A percentile compares a stretch with the other conserved stretches of the same genome.
These are phyloP conservation scores for Peronospora belbahrii DNA, from an alignment of 352 stramenopile genomes.

Conservation along the genomic window DNA sequence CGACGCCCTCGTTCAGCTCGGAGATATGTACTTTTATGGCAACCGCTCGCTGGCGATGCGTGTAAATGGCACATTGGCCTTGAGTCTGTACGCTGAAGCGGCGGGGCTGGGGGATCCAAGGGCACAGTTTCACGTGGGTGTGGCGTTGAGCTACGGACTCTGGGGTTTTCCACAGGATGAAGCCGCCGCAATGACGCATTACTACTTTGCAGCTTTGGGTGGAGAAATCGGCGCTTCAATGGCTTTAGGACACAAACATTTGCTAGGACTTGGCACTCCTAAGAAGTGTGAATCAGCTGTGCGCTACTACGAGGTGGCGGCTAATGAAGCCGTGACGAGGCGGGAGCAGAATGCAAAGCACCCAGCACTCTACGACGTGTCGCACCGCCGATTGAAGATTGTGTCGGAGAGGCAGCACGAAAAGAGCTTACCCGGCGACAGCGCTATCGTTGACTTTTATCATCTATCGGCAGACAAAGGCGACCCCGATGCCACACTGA, in stretches of 20 bases:
- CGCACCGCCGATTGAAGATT: constrained; percentile 65
- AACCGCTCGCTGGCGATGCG: constrained; percentile 49
- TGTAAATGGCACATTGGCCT: constrained; percentile 63
- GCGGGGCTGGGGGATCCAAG: constrained; percentile 45
- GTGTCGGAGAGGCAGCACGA: constrained; percentile 70
- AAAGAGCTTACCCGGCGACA: constrained; percentile 68
- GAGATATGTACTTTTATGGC: constrained; percentile 73
- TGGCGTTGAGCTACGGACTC: constrained; percentile 76
- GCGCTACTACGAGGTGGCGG: constrained; percentile 85
- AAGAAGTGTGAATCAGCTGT: constrained; percentile 80
- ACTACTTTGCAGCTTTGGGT: constrained; percentile 80
- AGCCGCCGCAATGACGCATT: constrained; percentile 59
- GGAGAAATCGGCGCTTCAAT: constrained; percentile 59
- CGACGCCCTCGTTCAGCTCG: constrained; percentile 57
- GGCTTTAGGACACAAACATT: constrained; percentile 73
- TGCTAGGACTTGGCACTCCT: constrained; percentile 59
- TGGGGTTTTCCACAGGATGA: constrained; percentile 64
- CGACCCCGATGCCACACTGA: constrained; percentile 72
- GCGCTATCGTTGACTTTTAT: constrained; percentile 86
- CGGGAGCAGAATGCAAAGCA: constrained; percentile 48
- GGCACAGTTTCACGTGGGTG: constrained; percentile 82
- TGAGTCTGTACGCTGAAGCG: constrained; percentile 59
- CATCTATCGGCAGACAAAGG: constrained; percentile 85
- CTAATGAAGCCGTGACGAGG: constrained; percentile 65
- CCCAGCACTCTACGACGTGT: constrained; percentile 64